A percentile compares a stretch with the other conserved stretches of the same genome.
phyloP scores from a whole-genome alignment of 2,329 filamentous ascomycete genomes.

The Dothideomycetes sp. region DNA sequence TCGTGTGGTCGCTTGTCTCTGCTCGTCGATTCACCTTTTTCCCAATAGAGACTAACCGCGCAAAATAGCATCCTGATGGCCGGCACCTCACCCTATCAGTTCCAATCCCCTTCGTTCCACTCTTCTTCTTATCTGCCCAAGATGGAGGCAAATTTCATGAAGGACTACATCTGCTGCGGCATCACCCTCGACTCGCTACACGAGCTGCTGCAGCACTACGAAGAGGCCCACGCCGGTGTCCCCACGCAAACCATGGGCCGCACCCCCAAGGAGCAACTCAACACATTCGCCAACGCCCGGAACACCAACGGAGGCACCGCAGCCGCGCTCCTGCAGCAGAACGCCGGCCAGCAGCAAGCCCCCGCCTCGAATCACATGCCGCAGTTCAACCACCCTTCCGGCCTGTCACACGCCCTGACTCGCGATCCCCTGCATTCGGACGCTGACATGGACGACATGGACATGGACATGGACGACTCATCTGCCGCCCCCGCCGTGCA shows the following conservation, averaged over 20 bases:
- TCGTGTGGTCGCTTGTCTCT: too few relatives aligned
- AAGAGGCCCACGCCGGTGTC: constrained; percentile 74
- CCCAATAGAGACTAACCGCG: too few relatives aligned
- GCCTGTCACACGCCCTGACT: constrained; percentile 8
- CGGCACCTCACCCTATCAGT: constrained; percentile 84
- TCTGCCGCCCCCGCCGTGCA: constrained; percentile 44
- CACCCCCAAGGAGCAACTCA: constrained; percentile 23
- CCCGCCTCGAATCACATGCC: constrained; percentile 7
- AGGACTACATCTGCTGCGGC: constrained; percentile 92
- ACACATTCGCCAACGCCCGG: constrained; percentile 12
- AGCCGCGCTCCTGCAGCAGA: constrained; percentile 10
- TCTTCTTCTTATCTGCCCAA: constrained; percentile 95
- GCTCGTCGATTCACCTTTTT: too few relatives aligned
- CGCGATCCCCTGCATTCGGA: constrained; percentile 8
- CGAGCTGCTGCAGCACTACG: constrained; percentile 91
- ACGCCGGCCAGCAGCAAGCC: constrained; percentile 5
- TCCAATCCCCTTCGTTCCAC: constrained; percentile 85
- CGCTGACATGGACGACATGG: constrained; percentile 45
- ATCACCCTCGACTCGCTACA: constrained; percentile 82
- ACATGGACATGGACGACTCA: constrained; percentile 93
- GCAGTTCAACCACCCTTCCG: constrained; percentile 8
- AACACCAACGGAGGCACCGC: constrained; percentile 9
- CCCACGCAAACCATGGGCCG: constrained; percentile 28
- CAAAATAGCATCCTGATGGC: constrained; percentile 78
- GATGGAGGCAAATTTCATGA: constrained; percentile 95